phyloP scores from a whole-genome alignment of 768 basidiomycete species.

The Daedalea quercina region DNA sequence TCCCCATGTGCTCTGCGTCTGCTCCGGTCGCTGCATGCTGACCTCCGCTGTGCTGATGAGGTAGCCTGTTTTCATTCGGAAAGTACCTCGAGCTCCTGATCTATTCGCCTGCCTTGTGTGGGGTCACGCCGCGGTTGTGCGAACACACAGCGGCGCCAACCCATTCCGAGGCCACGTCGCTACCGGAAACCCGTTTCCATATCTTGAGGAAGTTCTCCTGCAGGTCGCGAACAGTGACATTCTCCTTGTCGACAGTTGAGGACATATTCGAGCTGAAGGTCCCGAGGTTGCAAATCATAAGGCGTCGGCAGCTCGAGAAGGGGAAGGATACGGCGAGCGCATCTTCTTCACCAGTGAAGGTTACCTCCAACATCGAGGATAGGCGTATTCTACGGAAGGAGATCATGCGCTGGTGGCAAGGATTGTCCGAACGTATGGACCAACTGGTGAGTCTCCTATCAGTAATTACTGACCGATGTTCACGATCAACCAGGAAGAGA shows the following conservation, averaged over 20 bases:
- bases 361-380: constrained; percentile 23
- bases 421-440: constrained; percentile 53
- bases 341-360: constrained; percentile 3
- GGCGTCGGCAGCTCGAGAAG: constrained; percentile 18
- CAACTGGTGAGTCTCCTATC: constrained; percentile 41
- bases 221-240: constrained; percentile 31
- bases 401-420: constrained; percentile 64
- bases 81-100: constrained; percentile 24
- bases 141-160: constrained; percentile 18
- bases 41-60: neutral
- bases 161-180: constrained; percentile 15
- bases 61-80: constrained; percentile 22
- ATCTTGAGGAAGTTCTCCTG: constrained; percentile 36
- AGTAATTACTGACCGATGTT: neutral
- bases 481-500: constrained; percentile 34
- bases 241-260: constrained; percentile 39
- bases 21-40: neutral
- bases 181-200: constrained; percentile 28
- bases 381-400: constrained; percentile 48
- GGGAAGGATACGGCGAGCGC: neutral
- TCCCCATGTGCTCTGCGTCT: neutral
- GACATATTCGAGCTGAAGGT: constrained; percentile 58
- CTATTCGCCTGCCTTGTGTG: constrained; percentile 17
- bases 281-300: constrained; percentile 52
- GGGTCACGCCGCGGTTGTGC: constrained; percentile 14